Base-by-base conservation (phyloP, 495 filamentous ascomycete genomes). In the Thozetella sp. region DNA sequence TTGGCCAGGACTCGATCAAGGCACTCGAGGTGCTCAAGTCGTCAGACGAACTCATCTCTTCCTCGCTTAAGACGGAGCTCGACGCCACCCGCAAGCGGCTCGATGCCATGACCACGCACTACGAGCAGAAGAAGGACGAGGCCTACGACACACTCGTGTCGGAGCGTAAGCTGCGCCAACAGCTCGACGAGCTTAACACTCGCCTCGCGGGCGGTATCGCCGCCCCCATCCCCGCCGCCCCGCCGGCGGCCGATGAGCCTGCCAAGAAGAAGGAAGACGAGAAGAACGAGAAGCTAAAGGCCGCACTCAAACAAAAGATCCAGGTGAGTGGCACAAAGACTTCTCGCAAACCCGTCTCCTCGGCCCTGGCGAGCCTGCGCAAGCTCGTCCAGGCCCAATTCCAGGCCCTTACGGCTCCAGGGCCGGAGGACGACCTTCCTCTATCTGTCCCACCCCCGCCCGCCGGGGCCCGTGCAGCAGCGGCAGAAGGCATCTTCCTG, bases 161-260 rank as follows among this genome's bases (percentile, higher is more conserved):
- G 51, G 84, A 84, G 67, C 80, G 84, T 59, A 80, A 79, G 60
- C 73, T 84, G 24, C 74, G 76, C 43, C 79, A 82, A 58, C 76
- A 83, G 40, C 72, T 83, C 57, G 79, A 82, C 52, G 72, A 74
- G 10, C 9, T 48, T n/a, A 48, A 48, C 43, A 19, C 43, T 20
- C 43, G 43, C 11, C 43, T 48, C 10, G 43, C 43, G 10, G 43
- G 43, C 4, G 43, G 10, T 9, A n/a, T n/a, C 3, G 11, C 43
- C n/a, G n/a, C 43, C n/a, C 43, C 43, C 3, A n/a, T n/a, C 3
- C 43, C 43, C 43, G 20, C 9, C 43, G 43, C 3, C 10, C 11
- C 43, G 43, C 20, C 43, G 43, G 43, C 43, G 3, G 43, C 12
- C 9, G 43, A 48, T 37, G 30, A 6, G 43, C n/a, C 43, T n/a